Base-by-base conservation (phyloP, 441 rosid species). In the Erysimum cheiri region DNA sequence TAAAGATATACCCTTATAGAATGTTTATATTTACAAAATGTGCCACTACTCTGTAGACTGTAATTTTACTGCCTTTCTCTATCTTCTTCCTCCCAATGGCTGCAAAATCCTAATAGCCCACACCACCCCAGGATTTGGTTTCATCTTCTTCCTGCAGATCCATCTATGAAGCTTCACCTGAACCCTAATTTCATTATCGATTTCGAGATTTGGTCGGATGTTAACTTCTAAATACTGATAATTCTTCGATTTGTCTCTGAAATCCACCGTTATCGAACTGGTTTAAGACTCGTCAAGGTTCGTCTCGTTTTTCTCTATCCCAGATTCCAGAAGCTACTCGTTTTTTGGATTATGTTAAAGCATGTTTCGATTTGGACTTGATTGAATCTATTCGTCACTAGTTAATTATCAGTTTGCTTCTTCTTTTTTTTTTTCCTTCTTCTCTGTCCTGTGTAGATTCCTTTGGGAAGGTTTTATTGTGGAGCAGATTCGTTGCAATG, bases 401-500 rank as follows among this genome's bases (percentile, higher is more conserved):
- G 29, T 15, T 44, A 37, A 24, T 24, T 24, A 40, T 53, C 46
- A 39, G 17, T 44, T 60, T 22, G 37, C 32, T 43, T 64, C 36
- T 19, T 15, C 29, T 48, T 31, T 6, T 31, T 31, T 17, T 6
- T 53, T 1, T 6, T 44, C 60, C 11, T 1, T 37, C 29, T 58
- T 14, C 4, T 19, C 8, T 35, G 47, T 48, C 55, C 28, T 55
- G 32, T 56, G 59, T 49, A 35, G 63, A 54, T 29, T 41, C 11
- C 12, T 41, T 39, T 13, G 22, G 11, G 75, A n/a, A 66, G 55
- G 76, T 15, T 70, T 22, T 74, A 3, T 36, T 59, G 19, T 77
- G 41, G 54, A 40, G 78, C 61, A 43, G 80, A 80, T 79, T 78
- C 69, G 65, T 52, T 49, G 75, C 22, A 56, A 87, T 87, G 96